These are phyloP conservation scores for Colletotrichum lupini DNA, from an alignment of 2,329 filamentous ascomycete species.

Conservation along the genomic window DNA sequence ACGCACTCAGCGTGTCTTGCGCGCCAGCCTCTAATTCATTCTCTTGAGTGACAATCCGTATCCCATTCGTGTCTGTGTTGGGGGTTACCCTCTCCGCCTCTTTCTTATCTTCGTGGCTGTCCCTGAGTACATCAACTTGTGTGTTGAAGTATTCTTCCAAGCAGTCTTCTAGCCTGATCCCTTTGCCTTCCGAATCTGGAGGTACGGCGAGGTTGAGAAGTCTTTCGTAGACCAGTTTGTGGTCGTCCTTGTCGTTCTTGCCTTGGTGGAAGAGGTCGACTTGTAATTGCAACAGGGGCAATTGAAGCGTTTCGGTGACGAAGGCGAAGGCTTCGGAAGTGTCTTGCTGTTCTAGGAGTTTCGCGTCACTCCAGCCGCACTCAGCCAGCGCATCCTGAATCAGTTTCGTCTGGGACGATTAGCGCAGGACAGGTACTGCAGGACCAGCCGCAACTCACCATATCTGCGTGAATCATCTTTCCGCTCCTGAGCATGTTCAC, in stretches of 20 bases:
- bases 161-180: slow-evolving; percentile 88
- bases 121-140: slow-evolving; percentile 86
- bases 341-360: slow-evolving; percentile 85
- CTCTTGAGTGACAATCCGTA: slow-evolving; percentile 48
- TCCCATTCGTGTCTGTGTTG: slow-evolving; percentile 43
- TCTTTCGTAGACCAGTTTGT: slow-evolving; percentile 94
- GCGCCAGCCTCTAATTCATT: slow-evolving; percentile 40
- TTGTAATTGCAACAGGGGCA: slow-evolving; percentile 89
- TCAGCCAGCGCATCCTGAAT: slow-evolving; percentile 85
- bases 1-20: slow-evolving; percentile 47
- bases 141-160: slow-evolving; percentile 97
- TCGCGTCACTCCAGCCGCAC: slow-evolving; percentile 90
- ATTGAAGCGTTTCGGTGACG: slow-evolving; percentile 87
- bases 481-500: slow-evolving; percentile 91
- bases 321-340: slow-evolving; percentile 96
- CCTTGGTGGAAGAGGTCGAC: slow-evolving; percentile 96
- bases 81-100: slow-evolving; percentile 43
- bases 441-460: slow-evolving; percentile 65
- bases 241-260: slow-evolving; percentile 86
- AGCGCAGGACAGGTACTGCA: slow-evolving; percentile 35
- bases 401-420: slow-evolving; percentile 73
- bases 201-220: slow-evolving; percentile 93
- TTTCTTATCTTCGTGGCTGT: slow-evolving; percentile 68
- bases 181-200: slow-evolving; percentile 74
- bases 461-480: slow-evolving; percentile 84